Percentiles rank a stretch among this genome's conserved stretches.
Conservation (phyloP, 192 early-diverging fungal genomes). For the Rhizophagus clarus region DNA sequence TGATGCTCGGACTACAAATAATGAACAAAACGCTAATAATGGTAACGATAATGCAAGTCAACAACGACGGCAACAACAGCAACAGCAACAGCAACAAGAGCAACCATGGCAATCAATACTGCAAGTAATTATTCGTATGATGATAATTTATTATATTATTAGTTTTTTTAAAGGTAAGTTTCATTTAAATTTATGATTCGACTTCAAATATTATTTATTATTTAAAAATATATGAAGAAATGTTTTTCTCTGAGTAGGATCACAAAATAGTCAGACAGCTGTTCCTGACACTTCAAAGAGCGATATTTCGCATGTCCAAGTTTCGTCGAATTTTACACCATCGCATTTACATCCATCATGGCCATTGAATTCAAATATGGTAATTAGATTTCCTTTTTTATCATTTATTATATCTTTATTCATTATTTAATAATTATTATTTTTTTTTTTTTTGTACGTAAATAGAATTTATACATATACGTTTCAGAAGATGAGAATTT, state of each 20-base stretch:
- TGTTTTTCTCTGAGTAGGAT: neutral
- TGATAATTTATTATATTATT: neutral
- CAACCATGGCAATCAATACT: neutral
- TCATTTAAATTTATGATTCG: neutral
- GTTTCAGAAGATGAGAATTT: constrained; percentile 50
- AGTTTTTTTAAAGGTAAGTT: constrained; percentile 3
- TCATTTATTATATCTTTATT: neutral
- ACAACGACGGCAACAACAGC: neutral
- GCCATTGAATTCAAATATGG: neutral
- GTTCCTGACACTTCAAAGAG: neutral
- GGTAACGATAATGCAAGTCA: neutral
- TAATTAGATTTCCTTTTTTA: neutral
- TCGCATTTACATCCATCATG: neutral
- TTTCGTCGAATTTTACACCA: neutral
- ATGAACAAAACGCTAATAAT: neutral
- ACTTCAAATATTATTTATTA: neutral
- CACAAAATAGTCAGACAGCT: neutral
- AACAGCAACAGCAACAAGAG: neutral
- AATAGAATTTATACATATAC: constrained; percentile 52
- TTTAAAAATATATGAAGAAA: neutral
- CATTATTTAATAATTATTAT: no score
- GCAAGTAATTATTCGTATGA: neutral
- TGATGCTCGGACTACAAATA: neutral
- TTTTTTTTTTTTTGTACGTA: neutral
- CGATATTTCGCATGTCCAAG: neutral